A percentile compares a stretch with the other conserved stretches of the same genome.
These are phyloP conservation scores for Suhomyces terraborum DNA, from an alignment of 1,139 yeast species.

Conservation along the genomic window DNA sequence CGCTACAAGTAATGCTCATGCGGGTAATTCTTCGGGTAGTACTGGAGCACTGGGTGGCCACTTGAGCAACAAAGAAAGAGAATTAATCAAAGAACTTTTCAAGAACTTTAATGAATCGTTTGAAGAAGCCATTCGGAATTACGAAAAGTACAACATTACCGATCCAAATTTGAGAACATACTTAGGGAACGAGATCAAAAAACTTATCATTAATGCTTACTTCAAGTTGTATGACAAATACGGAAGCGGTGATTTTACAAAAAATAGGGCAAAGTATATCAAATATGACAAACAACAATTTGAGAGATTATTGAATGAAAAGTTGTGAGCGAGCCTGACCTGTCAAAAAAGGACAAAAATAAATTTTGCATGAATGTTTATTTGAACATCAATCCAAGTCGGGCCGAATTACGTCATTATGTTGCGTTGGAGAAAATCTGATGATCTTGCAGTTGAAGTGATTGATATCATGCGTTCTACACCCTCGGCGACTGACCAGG, in stretches of 20 bases:
- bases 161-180: constrained; percentile 65
- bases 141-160: constrained; percentile 63
- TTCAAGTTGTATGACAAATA: constrained; percentile 81
- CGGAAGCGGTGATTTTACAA: constrained; percentile 68
- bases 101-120: constrained; percentile 78
- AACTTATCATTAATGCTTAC: constrained; percentile 78
- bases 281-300: constrained; percentile 67
- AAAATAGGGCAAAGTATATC: constrained; percentile 70
- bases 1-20: constrained; percentile 38
- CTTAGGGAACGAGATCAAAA: constrained; percentile 63
- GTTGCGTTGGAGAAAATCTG: too few relatives aligned
- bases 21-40: constrained; percentile 33
- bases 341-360: background rate
- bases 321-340: constrained; percentile 20
- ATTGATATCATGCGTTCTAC: too few relatives aligned
- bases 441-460: too few relatives aligned
- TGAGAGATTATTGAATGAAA: constrained; percentile 48
- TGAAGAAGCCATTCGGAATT: constrained; percentile 67
- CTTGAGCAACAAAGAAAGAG: constrained; percentile 69
- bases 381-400: too few relatives aligned
- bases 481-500: too few relatives aligned
- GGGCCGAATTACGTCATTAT: background rate
- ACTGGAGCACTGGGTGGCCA: constrained; percentile 24
- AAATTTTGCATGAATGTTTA: background rate
- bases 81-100: constrained; percentile 83